A percentile compares a stretch with the other conserved stretches of the same genome.
Conservation (phyloP, 2,329 filamentous ascomycete species). For the Passalora sequoiae region DNA sequence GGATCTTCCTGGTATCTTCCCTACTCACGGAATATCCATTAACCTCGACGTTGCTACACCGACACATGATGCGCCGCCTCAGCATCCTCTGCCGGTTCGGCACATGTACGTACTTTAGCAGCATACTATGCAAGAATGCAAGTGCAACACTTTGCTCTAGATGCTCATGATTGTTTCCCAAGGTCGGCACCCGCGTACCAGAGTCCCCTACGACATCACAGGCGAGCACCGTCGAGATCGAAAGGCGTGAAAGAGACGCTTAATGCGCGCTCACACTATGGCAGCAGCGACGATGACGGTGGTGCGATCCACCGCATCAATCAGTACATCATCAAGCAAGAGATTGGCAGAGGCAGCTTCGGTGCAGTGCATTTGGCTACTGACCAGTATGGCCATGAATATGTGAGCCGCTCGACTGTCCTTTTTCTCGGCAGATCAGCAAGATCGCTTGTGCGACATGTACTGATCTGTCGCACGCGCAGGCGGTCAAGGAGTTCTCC, state of each 20-base stretch:
- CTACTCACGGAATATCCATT: slow-evolving; percentile 42
- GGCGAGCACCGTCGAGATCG: slow-evolving; percentile 55
- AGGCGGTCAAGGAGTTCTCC: slow-evolving; percentile 98
- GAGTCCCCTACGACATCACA: slow-evolving; percentile 62
- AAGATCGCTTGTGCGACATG: slow-evolving; percentile 6
- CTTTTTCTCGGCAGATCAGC: slow-evolving; percentile 4
- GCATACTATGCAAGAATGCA: neutral
- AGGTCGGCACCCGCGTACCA: slow-evolving; percentile 57
- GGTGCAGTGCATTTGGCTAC: slow-evolving; percentile 85
- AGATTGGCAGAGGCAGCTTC: slow-evolving; percentile 95
- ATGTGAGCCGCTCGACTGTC: slow-evolving; percentile 54
- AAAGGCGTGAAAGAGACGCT: slow-evolving; percentile 78
- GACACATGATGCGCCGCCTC: slow-evolving; percentile 32
- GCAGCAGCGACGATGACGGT: slow-evolving; percentile 77
- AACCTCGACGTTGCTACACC: slow-evolving; percentile 37
- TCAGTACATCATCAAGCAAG: slow-evolving; percentile 88
- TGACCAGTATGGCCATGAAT: slow-evolving; percentile 90
- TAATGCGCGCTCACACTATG: slow-evolving; percentile 81
- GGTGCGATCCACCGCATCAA: slow-evolving; percentile 81
- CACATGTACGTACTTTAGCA: slow-evolving; percentile 43
- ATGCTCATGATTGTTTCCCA: slow-evolving; percentile 26
- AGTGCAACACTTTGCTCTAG: slow-evolving; percentile 20
- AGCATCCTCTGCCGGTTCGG: slow-evolving; percentile 38
- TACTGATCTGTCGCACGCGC: slow-evolving; percentile 17
- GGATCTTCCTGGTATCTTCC: slow-evolving; percentile 35